Evolutionary conservation across 2,329 filamentous ascomycete genomes (phyloP).

Genomic region (Acrocalymma vagum): DNA sequence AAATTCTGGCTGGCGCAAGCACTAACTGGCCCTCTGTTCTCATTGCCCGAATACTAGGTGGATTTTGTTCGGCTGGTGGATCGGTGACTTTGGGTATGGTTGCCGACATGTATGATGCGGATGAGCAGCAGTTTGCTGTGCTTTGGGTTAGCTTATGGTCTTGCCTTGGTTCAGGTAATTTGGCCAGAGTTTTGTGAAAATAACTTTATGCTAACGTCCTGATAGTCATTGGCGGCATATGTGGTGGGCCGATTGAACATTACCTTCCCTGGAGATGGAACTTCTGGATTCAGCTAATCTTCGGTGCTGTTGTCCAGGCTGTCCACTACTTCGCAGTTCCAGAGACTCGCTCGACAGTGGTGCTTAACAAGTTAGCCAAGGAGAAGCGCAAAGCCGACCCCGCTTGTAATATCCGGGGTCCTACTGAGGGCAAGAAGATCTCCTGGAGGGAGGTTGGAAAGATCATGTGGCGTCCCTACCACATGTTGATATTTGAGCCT

Average conservation of each 20-base stretch:
- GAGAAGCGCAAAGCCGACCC: conserved; percentile 69
- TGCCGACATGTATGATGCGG: conserved; percentile 67
- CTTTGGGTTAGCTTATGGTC: conserved; percentile 61
- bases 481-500: conserved; percentile 77
- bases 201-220: conserved; percentile 53
- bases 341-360: conserved; percentile 77
- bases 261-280: conserved; percentile 76
- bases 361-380: conserved; percentile 81
- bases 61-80: conserved; percentile 64
- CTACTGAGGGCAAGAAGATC: conserved; percentile 64
- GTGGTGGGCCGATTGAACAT: conserved; percentile 76
- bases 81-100: conserved; percentile 71
- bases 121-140: conserved; percentile 74
- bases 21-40: conserved; percentile 74
- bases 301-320: conserved; percentile 73
- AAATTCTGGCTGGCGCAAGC: conserved; percentile 69
- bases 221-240: conserved; percentile 80
- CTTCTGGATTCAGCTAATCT: conserved; percentile 86
- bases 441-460: conserved; percentile 51
- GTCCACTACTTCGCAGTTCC: conserved; percentile 74
- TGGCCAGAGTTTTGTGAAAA: conserved; percentile 58
- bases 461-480: conserved; percentile 71
- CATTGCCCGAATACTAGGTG: conserved; percentile 59
- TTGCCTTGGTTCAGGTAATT: conserved; percentile 72
- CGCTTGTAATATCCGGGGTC: conserved; percentile 66